phyloP scores from a whole-genome alignment of 495 filamentous ascomycete species.

The Daldinia grandis region DNA sequence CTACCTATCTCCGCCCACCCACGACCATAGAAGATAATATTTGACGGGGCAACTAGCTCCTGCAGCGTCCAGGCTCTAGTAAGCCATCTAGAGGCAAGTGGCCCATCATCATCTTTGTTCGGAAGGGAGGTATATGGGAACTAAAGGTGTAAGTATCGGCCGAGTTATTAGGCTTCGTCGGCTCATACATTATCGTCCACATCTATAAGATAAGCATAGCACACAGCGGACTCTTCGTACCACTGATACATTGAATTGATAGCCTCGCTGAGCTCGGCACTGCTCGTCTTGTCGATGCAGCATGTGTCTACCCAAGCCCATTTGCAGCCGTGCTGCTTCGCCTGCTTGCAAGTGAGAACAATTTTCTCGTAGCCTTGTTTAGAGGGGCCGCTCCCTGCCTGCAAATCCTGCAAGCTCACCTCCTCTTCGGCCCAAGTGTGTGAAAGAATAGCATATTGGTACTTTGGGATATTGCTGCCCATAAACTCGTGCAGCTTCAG shows the following conservation, averaged over 20 bases:
- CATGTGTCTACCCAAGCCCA: constrained; percentile 59
- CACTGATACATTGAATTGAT: constrained; percentile 61
- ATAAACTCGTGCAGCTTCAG: constrained; percentile 29
- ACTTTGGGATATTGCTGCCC: constrained; percentile 28
- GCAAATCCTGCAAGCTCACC: constrained; percentile 45
- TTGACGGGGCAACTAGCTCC: constrained; percentile 43
- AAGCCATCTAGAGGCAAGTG: constrained; percentile 40
- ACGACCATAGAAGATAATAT: constrained; percentile 44
- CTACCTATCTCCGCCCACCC: constrained; percentile 38
- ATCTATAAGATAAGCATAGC: constrained; percentile 48
- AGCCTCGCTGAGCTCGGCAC: constrained; percentile 54
- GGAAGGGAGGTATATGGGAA: constrained; percentile 14
- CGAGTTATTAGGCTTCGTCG: neutral
- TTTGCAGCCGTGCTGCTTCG: constrained; percentile 31
- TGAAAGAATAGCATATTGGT: constrained; percentile 50
- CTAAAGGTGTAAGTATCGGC: neutral
- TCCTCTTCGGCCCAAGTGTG: constrained; percentile 50
- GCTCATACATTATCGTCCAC: neutral
- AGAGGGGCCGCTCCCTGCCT: constrained; percentile 14
- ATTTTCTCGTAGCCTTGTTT: constrained; percentile 47
- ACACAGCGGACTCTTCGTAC: constrained; percentile 46
- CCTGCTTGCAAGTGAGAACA: constrained; percentile 45
- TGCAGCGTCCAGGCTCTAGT: constrained; percentile 50
- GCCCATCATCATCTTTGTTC: neutral
- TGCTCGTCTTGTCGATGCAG: constrained; percentile 57